A percentile compares a stretch with the other conserved stretches of the same genome.
Evolutionary conservation across 371 early-diverging fungal genomes (phyloP).

Genomic region (Mucor plumbeus): DNA sequence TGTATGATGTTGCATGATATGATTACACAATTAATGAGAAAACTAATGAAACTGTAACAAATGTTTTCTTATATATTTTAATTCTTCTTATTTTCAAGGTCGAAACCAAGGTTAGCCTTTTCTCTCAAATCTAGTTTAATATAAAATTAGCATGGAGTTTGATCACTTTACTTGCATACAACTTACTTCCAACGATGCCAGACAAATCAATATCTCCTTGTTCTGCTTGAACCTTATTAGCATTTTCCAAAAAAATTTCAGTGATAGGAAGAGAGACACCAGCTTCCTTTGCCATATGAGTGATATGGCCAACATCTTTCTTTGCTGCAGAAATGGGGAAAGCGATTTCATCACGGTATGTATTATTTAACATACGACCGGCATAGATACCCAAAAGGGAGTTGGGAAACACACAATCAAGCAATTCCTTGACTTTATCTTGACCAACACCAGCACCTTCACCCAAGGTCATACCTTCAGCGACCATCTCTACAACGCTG

Average conservation of each 20-base stretch:
- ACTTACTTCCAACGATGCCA: constrained; percentile 42
- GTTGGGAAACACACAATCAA: constrained; percentile 60
- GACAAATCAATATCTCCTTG: constrained; percentile 49
- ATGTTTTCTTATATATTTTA: too few species aligned
- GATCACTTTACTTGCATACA: neutral
- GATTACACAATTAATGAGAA: too few species aligned
- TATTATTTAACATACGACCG: constrained; percentile 41
- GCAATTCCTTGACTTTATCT: constrained; percentile 59
- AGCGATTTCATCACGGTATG: constrained; percentile 34
- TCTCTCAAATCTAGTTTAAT: constrained; percentile 12
- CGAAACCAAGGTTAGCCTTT: constrained; percentile 23
- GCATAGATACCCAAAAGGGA: constrained; percentile 38
- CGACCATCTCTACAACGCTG: constrained; percentile 61
- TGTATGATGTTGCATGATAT: too few species aligned
- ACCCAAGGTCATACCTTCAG: constrained; percentile 74
- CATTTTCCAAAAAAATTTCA: constrained; percentile 31
- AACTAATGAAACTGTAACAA: too few species aligned
- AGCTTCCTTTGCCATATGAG: constrained; percentile 34
- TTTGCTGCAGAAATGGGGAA: constrained; percentile 38
- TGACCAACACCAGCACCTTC: constrained; percentile 62
- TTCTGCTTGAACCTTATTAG: constrained; percentile 23
- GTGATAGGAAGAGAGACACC: constrained; percentile 35
- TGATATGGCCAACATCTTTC: constrained; percentile 49
- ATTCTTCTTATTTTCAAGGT: constrained; percentile 12
- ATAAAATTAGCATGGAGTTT: neutral